These are phyloP conservation scores for Odonthalia washingtoniensis DNA, from an alignment of 31 red algal genomes.

Conservation along the genomic window DNA sequence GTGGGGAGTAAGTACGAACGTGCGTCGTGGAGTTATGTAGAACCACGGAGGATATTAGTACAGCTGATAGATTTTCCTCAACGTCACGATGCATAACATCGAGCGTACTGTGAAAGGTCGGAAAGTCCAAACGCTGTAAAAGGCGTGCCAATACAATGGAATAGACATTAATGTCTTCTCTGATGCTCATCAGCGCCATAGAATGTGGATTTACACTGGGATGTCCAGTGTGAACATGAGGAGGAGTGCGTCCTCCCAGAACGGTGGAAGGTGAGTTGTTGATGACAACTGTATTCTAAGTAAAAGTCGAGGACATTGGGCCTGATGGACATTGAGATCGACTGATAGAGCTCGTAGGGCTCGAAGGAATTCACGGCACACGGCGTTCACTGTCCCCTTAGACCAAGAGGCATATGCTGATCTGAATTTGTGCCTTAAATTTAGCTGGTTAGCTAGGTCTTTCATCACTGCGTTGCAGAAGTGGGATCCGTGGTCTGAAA, in stretches of 20 bases:
- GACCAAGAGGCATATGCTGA: not conserved
- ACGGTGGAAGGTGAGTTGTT: constrained; percentile 33
- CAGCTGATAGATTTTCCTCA: not conserved
- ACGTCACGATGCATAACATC: not conserved
- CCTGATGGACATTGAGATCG: constrained; percentile 15
- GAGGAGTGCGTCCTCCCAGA: not conserved
- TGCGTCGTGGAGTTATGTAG: not conserved
- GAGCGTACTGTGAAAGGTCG: not conserved
- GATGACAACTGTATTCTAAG: constrained; percentile 32
- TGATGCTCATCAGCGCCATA: not conserved
- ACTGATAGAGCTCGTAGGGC: not conserved
- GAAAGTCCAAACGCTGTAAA: not conserved
- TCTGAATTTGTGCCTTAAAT: not conserved
- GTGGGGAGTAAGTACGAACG: not conserved
- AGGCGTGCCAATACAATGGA: not conserved
- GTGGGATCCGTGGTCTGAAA: not conserved
- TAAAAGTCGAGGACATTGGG: constrained; percentile 10
- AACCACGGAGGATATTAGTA: not conserved
- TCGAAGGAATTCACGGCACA: not conserved
- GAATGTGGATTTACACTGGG: not conserved
- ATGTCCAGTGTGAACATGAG: constrained; percentile 23
- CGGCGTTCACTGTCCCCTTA: not conserved
- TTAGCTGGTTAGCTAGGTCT: not conserved
- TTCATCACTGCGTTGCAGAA: not conserved
- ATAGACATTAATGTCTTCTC: not conserved